Conservation (phyloP, 148 eudicot genomes). For the Vaccinium myrtillus region DNA sequence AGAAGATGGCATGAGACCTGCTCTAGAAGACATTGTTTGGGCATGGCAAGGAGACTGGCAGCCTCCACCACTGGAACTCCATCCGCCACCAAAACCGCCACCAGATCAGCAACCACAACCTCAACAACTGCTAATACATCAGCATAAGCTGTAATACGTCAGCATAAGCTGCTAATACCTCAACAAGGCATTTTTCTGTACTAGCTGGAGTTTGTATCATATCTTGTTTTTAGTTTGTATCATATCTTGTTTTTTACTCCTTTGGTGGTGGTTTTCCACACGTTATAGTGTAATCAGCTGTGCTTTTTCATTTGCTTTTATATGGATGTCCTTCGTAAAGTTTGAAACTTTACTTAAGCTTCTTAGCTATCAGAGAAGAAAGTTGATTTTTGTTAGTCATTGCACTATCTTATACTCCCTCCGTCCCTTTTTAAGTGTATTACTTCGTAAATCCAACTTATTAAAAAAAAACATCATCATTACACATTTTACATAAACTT, state of each 20-base stretch:
- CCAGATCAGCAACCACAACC: conserved; percentile 16
- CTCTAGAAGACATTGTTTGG: conserved; percentile 71
- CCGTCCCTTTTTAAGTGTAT: too few species aligned
- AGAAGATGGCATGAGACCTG: conserved; percentile 67
- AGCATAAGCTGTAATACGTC: neutral
- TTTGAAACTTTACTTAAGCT: neutral
- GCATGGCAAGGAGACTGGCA: conserved; percentile 65
- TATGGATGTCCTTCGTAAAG: neutral
- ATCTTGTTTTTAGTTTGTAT: neutral
- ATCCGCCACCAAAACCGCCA: neutral
- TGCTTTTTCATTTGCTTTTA: neutral
- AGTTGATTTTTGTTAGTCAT: neutral
- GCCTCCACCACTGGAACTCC: conserved; percentile 23
- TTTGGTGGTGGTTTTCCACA: conserved; percentile 12
- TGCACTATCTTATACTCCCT: neutral
- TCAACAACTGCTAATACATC: neutral
- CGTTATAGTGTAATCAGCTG: neutral
- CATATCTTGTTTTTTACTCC: neutral
- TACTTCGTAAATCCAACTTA: too few species aligned
- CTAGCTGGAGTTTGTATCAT: neutral
- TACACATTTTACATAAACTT: too few species aligned
- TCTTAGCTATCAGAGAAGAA: neutral
- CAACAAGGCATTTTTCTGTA: neutral
- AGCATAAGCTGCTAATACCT: neutral
- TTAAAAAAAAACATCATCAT: too few species aligned